These are phyloP conservation scores for Heterobasidion annosum DNA, from an alignment of 1,284 basidiomycete genomes.

Conservation along the genomic window DNA sequence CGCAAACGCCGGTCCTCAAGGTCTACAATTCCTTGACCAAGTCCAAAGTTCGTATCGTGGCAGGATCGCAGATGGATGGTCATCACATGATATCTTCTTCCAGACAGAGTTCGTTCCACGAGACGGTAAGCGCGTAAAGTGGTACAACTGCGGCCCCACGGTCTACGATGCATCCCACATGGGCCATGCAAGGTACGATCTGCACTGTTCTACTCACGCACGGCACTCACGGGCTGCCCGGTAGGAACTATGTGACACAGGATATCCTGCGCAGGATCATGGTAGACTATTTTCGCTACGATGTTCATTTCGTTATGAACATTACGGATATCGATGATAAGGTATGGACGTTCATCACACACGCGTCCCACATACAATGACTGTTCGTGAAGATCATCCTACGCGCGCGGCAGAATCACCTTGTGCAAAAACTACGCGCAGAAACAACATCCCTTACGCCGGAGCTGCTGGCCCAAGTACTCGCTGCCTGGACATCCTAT, in stretches of 20 bases:
- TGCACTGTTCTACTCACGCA: too few species aligned
- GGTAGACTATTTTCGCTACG: slow-evolving; percentile 94
- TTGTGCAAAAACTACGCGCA: slow-evolving; percentile 59
- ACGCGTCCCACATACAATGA: not conserved
- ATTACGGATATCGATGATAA: slow-evolving; percentile 99
- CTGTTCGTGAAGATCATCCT: slow-evolving; percentile 67
- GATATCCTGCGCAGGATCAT: slow-evolving; percentile 92
- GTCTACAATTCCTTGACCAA: slow-evolving; percentile 94
- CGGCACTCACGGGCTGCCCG: too few species aligned
- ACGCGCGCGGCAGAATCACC: slow-evolving; percentile 79
- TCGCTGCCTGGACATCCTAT: slow-evolving; percentile 59
- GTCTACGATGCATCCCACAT: slow-evolving; percentile 99
- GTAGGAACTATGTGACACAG: slow-evolving; percentile 96
- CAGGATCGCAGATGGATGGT: not conserved
- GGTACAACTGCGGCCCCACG: slow-evolving; percentile 99
- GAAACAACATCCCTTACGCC: slow-evolving; percentile 49
- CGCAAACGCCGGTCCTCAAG: slow-evolving; percentile 62
- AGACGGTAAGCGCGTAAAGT: slow-evolving; percentile 84
- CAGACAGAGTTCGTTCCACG: slow-evolving; percentile 81
- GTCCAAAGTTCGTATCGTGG: slow-evolving; percentile 58
- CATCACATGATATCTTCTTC: not conserved
- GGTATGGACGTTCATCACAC: slow-evolving; percentile 36
- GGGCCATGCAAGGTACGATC: slow-evolving; percentile 88
- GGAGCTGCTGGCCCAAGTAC: slow-evolving; percentile 51
- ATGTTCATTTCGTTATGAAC: slow-evolving; percentile 99